phyloP scores from a whole-genome alignment of 352 stramenopile genomes.

The Phytophthora pini region DNA sequence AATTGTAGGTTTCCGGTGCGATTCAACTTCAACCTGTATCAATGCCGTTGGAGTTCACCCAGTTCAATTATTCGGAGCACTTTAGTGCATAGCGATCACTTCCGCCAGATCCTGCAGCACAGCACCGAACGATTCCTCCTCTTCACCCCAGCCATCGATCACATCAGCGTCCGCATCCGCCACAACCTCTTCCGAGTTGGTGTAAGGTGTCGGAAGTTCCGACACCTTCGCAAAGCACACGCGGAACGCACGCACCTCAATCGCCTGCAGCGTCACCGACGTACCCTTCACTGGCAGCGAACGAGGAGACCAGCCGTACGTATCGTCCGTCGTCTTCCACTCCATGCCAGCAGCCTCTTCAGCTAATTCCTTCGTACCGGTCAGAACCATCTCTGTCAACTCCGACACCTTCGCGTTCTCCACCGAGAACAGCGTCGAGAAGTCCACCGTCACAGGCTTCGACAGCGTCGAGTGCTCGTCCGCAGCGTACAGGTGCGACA shows the following conservation, averaged over 20 bases:
- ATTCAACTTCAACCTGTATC: constrained; percentile 9
- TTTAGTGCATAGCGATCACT: constrained; percentile 36
- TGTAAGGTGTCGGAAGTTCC: too few species aligned
- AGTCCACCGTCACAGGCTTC: constrained; percentile 76
- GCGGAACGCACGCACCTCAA: constrained; percentile 95
- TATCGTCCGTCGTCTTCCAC: constrained; percentile 51
- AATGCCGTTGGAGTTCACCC: too few species aligned
- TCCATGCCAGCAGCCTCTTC: constrained; percentile 29
- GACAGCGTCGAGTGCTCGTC: constrained; percentile 87
- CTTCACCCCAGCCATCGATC: constrained; percentile 14
- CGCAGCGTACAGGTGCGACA: constrained; percentile 94
- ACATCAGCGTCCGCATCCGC: neutral
- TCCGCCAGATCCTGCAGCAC: constrained; percentile 40
- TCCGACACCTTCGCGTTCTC: constrained; percentile 59
- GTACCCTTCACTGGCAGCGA: constrained; percentile 61
- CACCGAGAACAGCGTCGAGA: constrained; percentile 59
- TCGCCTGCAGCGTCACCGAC: constrained; percentile 80
- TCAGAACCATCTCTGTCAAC: constrained; percentile 91
- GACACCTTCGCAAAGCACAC: constrained; percentile 55
- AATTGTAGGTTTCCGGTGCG: constrained; percentile 5
- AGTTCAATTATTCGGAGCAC: too few species aligned
- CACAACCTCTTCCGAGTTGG: neutral
- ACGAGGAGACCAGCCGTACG: constrained; percentile 30
- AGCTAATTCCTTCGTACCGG: constrained; percentile 69
- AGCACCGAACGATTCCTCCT: constrained; percentile 28